Percentiles rank a stretch among this genome's conserved stretches.
Evolutionary conservation across 2,329 filamentous ascomycete genomes (phyloP).

Genomic region (Purpureocillium lavendulum): DNA sequence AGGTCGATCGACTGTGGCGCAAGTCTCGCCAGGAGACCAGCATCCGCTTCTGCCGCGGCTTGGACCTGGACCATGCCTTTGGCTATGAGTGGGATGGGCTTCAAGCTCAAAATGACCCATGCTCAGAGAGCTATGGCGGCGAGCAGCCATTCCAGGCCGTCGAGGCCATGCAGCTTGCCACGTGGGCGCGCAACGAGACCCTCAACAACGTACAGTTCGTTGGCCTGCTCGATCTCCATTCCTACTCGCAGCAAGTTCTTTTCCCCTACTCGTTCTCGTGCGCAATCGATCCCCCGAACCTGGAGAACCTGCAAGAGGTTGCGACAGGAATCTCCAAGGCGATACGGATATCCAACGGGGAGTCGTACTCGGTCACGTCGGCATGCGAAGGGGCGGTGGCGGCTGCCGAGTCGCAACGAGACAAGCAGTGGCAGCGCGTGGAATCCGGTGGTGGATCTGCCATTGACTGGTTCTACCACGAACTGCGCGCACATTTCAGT

Average conservation of each 20-base stretch:
- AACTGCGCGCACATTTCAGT: slow-evolving; percentile 71
- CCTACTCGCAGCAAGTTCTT: slow-evolving; percentile 89
- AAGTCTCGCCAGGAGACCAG: slow-evolving; percentile 84
- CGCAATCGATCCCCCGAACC: slow-evolving; percentile 64
- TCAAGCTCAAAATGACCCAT: slow-evolving; percentile 63
- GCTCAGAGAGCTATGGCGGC: slow-evolving; percentile 84
- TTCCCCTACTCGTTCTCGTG: slow-evolving; percentile 91
- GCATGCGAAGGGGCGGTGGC: slow-evolving; percentile 75
- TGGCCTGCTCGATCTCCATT: slow-evolving; percentile 85
- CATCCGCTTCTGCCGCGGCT: slow-evolving; percentile 73
- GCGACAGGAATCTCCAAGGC: slow-evolving; percentile 82
- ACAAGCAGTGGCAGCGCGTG: slow-evolving; percentile 35
- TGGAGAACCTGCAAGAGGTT: slow-evolving; percentile 88
- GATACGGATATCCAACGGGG: slow-evolving; percentile 71
- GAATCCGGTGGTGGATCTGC: slow-evolving; percentile 77
- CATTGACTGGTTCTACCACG: slow-evolving; percentile 93
- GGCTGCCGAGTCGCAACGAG: slow-evolving; percentile 12
- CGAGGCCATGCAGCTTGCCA: slow-evolving; percentile 66
- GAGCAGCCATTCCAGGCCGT: slow-evolving; percentile 73
- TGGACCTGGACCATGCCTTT: slow-evolving; percentile 85
- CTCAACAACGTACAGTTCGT: slow-evolving; percentile 67
- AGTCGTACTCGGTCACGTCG: slow-evolving; percentile 68
- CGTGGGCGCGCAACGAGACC: slow-evolving; percentile 78
- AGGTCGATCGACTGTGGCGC: slow-evolving; percentile 84
- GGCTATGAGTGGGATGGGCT: slow-evolving; percentile 74